Percentiles rank a stretch among this genome's conserved stretches.
Conservation (phyloP, 306 rosid genomes). For the Dalbergia cultrata region DNA sequence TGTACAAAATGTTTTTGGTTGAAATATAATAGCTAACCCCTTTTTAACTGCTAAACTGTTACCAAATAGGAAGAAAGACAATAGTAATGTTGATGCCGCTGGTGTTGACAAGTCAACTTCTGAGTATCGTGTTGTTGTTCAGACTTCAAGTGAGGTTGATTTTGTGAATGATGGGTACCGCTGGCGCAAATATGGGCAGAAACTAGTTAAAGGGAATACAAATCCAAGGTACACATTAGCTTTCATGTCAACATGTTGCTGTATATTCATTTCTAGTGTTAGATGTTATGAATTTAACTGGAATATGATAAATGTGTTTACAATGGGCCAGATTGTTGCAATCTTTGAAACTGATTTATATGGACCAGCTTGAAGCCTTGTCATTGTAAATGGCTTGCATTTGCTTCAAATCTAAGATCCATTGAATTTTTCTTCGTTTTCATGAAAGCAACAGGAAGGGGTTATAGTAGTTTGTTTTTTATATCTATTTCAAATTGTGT, state of each 20-base stretch:
- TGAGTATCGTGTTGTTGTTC: constrained; percentile 72
- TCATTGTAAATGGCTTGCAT: constrained; percentile 24
- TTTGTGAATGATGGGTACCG: constrained; percentile 86
- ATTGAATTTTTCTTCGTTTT: constrained; percentile 8
- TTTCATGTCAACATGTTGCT: constrained; percentile 37
- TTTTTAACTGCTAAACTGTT: constrained; percentile 38
- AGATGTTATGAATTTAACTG: constrained; percentile 16
- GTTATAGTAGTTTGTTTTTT: neutral
- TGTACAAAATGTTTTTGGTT: constrained; percentile 9
- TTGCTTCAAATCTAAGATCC: constrained; percentile 21
- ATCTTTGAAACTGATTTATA: constrained; percentile 9
- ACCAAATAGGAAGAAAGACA: constrained; percentile 70
- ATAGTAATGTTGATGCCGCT: constrained; percentile 48
- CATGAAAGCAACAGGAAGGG: constrained; percentile 24
- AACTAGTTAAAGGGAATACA: constrained; percentile 83
- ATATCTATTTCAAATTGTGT: constrained; percentile 1
- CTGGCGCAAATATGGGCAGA: constrained; percentile 99
- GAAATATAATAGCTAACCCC: constrained; percentile 45
- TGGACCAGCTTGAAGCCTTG: constrained; percentile 24
- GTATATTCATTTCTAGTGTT: constrained; percentile 3
- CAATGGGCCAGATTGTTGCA: neutral
- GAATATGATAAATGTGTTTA: constrained; percentile 26
- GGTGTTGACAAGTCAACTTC: constrained; percentile 57
- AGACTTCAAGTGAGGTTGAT: constrained; percentile 82
- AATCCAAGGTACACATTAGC: constrained; percentile 75